Conservation (phyloP, 75 land plant genomes). For the Selaginella moellendorffii region DNA sequence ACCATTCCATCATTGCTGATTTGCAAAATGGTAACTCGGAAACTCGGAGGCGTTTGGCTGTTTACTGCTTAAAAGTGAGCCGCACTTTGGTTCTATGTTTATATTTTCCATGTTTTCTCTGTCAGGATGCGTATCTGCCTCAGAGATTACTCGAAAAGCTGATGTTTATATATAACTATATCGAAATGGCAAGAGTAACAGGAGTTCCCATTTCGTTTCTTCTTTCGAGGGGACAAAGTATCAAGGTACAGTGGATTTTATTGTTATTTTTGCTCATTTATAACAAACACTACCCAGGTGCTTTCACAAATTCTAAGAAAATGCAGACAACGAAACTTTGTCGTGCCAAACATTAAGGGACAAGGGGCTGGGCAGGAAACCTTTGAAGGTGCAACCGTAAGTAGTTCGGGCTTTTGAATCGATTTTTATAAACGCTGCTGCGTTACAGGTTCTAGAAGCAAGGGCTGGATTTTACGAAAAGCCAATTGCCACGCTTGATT, state of each 20-base stretch:
- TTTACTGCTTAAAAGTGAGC: slow-evolving; percentile 86
- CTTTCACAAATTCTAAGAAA: slow-evolving; percentile 94
- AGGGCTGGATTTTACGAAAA: slow-evolving; percentile 83
- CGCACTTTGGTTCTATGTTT: not conserved
- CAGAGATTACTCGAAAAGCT: slow-evolving; percentile 88
- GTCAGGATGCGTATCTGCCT: slow-evolving; percentile 96
- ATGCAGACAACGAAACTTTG: slow-evolving; percentile 65
- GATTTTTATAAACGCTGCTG: not conserved
- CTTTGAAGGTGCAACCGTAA: slow-evolving; percentile 97
- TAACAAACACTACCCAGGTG: slow-evolving; percentile 54
- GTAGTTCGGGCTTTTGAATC: slow-evolving; percentile 13
- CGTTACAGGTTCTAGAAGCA: slow-evolving; percentile 76
- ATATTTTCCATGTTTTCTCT: not conserved
- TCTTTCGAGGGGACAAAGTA: slow-evolving; percentile 94
- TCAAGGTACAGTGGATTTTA: slow-evolving; percentile 40
- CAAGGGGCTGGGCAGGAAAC: slow-evolving; percentile 72
- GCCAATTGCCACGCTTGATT: slow-evolving; percentile 96
- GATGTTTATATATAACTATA: slow-evolving; percentile 89
- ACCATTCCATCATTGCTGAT: slow-evolving; percentile 95
- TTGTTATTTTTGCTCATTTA: not conserved
- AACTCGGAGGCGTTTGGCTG: slow-evolving; percentile 93
- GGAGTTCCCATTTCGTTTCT: slow-evolving; percentile 97
- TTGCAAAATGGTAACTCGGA: slow-evolving; percentile 94
- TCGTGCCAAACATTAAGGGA: slow-evolving; percentile 78
- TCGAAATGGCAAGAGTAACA: slow-evolving; percentile 98